A percentile compares a stretch with the other conserved stretches of the same genome.
These are phyloP conservation scores for Irineochytrium annulatum DNA, from an alignment of 192 early-diverging fungal species.

Conservation along the genomic window DNA sequence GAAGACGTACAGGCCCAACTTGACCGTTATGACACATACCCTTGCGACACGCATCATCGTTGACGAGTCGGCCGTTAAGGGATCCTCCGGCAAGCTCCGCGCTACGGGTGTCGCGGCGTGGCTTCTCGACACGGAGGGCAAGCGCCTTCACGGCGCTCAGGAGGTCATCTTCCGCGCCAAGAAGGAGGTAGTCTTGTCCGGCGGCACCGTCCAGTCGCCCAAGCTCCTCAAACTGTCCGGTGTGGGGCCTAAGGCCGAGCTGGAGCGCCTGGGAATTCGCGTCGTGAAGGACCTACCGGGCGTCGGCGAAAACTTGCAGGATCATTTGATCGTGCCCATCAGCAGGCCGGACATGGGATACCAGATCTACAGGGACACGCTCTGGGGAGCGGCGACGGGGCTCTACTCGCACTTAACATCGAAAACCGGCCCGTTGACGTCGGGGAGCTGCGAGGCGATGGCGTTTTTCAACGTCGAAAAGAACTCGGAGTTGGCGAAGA, in stretches of 20 bases:
- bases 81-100: too few relatives aligned
- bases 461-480: conserved; percentile 11
- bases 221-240: conserved; percentile 2
- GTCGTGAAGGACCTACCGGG: conserved; percentile 16
- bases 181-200: conserved; percentile 13
- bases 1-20: conserved; percentile 1
- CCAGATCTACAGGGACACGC: neutral
- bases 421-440: neutral
- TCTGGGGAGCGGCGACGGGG: neutral
- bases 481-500: too few relatives aligned
- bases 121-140: neutral
- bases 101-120: neutral
- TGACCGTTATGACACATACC: conserved; percentile 9
- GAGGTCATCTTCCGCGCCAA: neutral
- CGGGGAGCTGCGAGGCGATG: neutral
- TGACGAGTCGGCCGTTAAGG: too few relatives aligned
- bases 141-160: neutral
- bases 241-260: neutral
- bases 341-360: conserved; percentile 1
- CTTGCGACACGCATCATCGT: neutral
- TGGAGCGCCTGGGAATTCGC: conserved; percentile 8
- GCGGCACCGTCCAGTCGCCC: conserved; percentile 10
- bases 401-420: neutral
- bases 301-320: conserved; percentile 17
- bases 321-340: conserved; percentile 13